phyloP scores from a whole-genome alignment of 331 rosid species.

The Erythrophleum ivorense region DNA sequence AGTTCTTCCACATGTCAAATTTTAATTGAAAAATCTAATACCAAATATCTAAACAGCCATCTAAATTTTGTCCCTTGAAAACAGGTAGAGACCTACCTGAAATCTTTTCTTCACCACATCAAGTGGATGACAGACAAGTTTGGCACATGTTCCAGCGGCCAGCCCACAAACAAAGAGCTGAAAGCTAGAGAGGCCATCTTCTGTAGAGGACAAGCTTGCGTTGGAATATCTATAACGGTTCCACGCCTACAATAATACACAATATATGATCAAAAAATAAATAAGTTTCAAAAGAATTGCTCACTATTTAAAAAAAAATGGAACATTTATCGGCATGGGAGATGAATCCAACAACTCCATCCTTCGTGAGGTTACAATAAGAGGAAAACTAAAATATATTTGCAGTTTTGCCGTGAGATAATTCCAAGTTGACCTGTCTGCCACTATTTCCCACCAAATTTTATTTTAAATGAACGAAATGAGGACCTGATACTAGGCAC shows the following conservation, averaged over 20 bases:
- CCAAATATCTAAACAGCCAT: neutral
- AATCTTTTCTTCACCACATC: constrained; percentile 97
- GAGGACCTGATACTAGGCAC: neutral
- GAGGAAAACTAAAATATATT: neutral
- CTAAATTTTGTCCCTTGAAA: neutral
- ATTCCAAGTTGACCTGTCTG: neutral
- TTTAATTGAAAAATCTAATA: neutral
- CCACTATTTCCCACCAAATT: neutral
- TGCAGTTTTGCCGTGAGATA: neutral
- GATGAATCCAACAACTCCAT: constrained; percentile 26
- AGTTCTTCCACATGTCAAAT: neutral
- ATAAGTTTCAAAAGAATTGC: constrained; percentile 5
- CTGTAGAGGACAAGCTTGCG: constrained; percentile 32
- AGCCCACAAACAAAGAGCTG: constrained; percentile 86
- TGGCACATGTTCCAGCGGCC: constrained; percentile 94
- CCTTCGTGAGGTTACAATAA: constrained; percentile 8
- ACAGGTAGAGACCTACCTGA: constrained; percentile 62
- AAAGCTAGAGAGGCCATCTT: constrained; percentile 64
- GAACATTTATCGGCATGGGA: constrained; percentile 13
- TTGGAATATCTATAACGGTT: constrained; percentile 51
- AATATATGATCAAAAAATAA: constrained; percentile 19
- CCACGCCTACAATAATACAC: constrained; percentile 64
- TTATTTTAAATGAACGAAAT: neutral
- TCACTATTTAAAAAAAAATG: neutral
- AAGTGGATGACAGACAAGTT: constrained; percentile 97